Evolutionary conservation across 2,329 filamentous ascomycete species (phyloP), one percentile per base, ranked within the genome.

Genomic region (Aspergillus latus): DNA sequence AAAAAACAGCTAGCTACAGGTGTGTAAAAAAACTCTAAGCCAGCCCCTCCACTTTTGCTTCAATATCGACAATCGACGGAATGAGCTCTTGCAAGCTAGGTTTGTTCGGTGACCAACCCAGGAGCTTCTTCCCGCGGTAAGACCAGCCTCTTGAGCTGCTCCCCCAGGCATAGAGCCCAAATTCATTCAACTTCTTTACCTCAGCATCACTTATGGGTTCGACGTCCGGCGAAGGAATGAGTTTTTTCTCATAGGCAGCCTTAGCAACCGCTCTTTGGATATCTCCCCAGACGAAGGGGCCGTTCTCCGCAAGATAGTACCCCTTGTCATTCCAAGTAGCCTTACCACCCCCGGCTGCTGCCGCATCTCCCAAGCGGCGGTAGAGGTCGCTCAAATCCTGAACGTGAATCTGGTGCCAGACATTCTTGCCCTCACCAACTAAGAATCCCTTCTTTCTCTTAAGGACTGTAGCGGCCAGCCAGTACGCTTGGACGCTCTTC

Each of bases 31-130:
- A 2, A 28, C 5, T 11, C 51, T 53, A 67, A 21, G 61, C 62
- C 54, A 76, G 57, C 1, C 74, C 74, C 40, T 76, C 62, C 26
- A 54, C 63, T 59, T 69, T 74, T 2, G 75, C 76, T 59, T 84
- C 81, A 26, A 68, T 61, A 34, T 82, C 77, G 0, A 89, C 77
- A 47, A 83, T 79, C 2, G 74, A 74, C 2, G 80, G 78, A 29
- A 88, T 71, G 49, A 82, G 74, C 9, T 86, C 82, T 57, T 79
- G 68, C 51, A 88, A 54, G 29, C 75, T 78, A 21, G 73, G 73
- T 47, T 80, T 71, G 54, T 68, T 62, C 9, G 74, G 72, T 4
- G 62, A 62, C 74, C 74, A 76, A 1, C 70, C 73, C 47, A 76
- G 61, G 49, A 76, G 58, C 56, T 74, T 74, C 34, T 66, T 68